Conservation (phyloP, 2,329 filamentous ascomycete genomes). For the Aspergillus sojae region DNA sequence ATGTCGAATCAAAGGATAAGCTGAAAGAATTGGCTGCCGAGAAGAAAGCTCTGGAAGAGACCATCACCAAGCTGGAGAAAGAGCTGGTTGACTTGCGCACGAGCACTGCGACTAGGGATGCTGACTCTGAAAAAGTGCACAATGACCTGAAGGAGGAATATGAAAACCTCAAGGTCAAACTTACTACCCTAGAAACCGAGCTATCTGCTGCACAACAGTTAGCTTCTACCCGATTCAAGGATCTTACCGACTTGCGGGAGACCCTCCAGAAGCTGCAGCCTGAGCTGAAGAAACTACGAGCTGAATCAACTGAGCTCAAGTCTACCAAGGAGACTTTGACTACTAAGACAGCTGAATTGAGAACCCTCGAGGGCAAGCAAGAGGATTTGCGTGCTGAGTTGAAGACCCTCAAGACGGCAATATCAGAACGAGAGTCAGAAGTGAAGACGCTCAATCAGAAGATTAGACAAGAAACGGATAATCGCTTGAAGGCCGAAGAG, state of each 20-base stretch:
- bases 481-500: slow-evolving; percentile 75
- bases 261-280: slow-evolving; percentile 82
- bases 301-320: slow-evolving; percentile 76
- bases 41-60: slow-evolving; percentile 66
- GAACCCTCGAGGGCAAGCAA: slow-evolving; percentile 77
- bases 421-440: slow-evolving; percentile 75
- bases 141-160: slow-evolving; percentile 64
- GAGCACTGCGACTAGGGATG: slow-evolving; percentile 48
- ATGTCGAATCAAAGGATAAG: slow-evolving; percentile 79
- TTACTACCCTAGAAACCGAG: slow-evolving; percentile 74
- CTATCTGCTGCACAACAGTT: slow-evolving; percentile 83
- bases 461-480: slow-evolving; percentile 72
- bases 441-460: slow-evolving; percentile 78
- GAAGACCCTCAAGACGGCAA: slow-evolving; percentile 67
- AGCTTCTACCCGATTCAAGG: slow-evolving; percentile 84
- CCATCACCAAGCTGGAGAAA: slow-evolving; percentile 69
- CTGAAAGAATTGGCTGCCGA: slow-evolving; percentile 70
- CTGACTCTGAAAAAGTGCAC: slow-evolving; percentile 55
- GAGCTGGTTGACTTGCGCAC: slow-evolving; percentile 64
- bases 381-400: slow-evolving; percentile 79
- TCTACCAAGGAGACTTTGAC: slow-evolving; percentile 73
- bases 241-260: slow-evolving; percentile 77
- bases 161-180: slow-evolving; percentile 71
- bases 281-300: slow-evolving; percentile 76
- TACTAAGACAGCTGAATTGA: slow-evolving; percentile 64